A percentile compares a stretch with the other conserved stretches of the same genome.
Conservation (phyloP, 441 rosid species). For the Syzygium syzygioides region DNA sequence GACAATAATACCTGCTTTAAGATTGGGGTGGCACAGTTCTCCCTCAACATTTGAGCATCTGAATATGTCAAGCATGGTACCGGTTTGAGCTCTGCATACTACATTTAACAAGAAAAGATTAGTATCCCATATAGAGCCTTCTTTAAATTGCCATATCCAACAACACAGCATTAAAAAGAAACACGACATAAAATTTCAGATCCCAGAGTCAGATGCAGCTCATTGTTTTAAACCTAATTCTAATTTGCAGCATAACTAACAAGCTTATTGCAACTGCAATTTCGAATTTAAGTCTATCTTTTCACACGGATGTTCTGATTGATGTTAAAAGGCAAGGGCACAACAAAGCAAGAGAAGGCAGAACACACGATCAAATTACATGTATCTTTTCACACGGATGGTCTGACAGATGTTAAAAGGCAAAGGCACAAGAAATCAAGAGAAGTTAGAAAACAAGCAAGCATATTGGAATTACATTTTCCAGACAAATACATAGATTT, state of each 20-base stretch:
- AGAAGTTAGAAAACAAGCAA: neutral
- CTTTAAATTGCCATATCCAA: neutral
- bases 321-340: neutral
- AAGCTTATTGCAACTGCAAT: neutral
- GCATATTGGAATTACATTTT: neutral
- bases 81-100: slow-evolving; percentile 97
- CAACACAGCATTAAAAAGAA: neutral
- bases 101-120: slow-evolving; percentile 1
- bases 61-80: slow-evolving; percentile 84
- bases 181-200: neutral
- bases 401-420: neutral
- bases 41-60: slow-evolving; percentile 72
- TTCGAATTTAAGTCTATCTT: neutral
- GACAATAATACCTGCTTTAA: slow-evolving; percentile 67
- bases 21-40: slow-evolving; percentile 70
- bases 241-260: neutral
- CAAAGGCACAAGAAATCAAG: neutral
- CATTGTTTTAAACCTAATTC: neutral
- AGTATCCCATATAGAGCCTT: neutral
- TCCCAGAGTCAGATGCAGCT: neutral
- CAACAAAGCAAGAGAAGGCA: neutral
- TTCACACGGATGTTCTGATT: neutral
- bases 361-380: too few species aligned
- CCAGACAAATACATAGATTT: neutral
- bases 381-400: neutral